Conservation (phyloP, 495 filamentous ascomycete species). For the Cryomyces minteri region DNA sequence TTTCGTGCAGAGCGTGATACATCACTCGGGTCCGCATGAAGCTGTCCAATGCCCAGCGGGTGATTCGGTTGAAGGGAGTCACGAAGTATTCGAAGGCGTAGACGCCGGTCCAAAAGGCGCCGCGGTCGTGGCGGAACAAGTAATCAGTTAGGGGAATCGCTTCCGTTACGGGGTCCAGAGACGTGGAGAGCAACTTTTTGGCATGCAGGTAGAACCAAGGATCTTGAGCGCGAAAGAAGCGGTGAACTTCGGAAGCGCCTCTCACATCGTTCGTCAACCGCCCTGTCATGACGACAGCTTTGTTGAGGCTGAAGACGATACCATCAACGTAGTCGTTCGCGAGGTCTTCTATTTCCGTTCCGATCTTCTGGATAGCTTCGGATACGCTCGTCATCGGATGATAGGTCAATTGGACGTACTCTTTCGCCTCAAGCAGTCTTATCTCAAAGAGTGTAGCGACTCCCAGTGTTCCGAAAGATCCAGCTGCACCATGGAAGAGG, state of each 20-base stretch:
- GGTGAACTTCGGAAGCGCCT: constrained; percentile 8
- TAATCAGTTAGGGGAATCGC: constrained; percentile 37
- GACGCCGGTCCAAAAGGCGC: constrained; percentile 36
- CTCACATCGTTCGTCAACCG: constrained; percentile 19
- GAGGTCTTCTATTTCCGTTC: constrained; percentile 13
- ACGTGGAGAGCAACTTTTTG: constrained; percentile 2
- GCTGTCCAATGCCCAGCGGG: constrained; percentile 31
- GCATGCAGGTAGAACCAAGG: constrained; percentile 44
- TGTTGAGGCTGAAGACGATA: constrained; percentile 26
- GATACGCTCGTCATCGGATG: constrained; percentile 20
- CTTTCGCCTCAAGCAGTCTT: constrained; percentile 26
- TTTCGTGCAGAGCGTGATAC: constrained; percentile 36
- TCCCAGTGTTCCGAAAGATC: constrained; percentile 32
- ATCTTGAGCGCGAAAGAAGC: constrained; percentile 30
- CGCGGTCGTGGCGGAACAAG: constrained; percentile 45
- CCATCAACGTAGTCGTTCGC: constrained; percentile 36
- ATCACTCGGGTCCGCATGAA: constrained; percentile 37
- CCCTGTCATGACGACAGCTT: constrained; percentile 31
- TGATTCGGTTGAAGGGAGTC: constrained; percentile 33
- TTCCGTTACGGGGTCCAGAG: constrained; percentile 17
- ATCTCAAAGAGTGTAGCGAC: constrained; percentile 35
- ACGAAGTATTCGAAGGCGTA: constrained; percentile 36
- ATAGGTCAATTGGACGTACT: constrained; percentile 32
- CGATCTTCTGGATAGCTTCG: constrained; percentile 23
- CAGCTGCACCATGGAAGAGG: constrained; percentile 34